A percentile compares a stretch with the other conserved stretches of the same genome.
Evolutionary conservation across 768 basidiomycete species (phyloP).

Genomic region (Tylopilus rubrobrunneus): DNA sequence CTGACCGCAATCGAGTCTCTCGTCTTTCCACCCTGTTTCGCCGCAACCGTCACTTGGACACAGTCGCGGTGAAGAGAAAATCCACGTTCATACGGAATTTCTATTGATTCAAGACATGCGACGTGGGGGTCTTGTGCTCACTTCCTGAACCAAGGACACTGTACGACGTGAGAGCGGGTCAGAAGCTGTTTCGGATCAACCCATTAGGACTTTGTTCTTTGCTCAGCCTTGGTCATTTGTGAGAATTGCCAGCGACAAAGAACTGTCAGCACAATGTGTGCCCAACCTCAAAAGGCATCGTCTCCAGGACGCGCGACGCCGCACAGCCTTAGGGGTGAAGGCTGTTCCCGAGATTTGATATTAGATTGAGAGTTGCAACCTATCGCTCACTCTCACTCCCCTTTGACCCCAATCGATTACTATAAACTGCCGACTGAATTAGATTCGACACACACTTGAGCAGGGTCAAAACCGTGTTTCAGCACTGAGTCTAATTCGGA

Average conservation of each 20-base stretch:
- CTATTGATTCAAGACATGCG: constrained; percentile 1
- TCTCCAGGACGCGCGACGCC: constrained; percentile 10
- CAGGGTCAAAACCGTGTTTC: constrained; percentile 11
- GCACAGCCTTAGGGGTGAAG: constrained; percentile 11
- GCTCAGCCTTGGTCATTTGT: not conserved
- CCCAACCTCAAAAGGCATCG: not conserved
- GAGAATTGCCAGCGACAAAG: constrained; percentile 1
- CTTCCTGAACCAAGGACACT: not conserved
- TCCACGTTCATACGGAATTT: constrained; percentile 13
- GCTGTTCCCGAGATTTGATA: constrained; percentile 13
- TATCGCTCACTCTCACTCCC: constrained; percentile 5
- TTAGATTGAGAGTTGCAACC: constrained; percentile 8
- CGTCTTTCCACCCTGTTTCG: not conserved
- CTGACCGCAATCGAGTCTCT: not conserved
- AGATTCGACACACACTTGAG: constrained; percentile 5
- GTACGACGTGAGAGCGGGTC: constrained; percentile 6
- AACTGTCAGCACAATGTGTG: not conserved
- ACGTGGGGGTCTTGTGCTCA: not conserved
- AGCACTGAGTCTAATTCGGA: constrained; percentile 1
- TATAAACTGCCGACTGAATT: constrained; percentile 8
- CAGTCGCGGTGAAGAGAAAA: not conserved
- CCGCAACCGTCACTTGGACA: not conserved
- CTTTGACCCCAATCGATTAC: constrained; percentile 8
- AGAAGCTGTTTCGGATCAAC: constrained; percentile 9
- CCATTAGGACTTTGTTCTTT: constrained; percentile 1